These are phyloP conservation scores for Tephrocybe rancida DNA, from an alignment of 768 basidiomycete genomes.

Conservation along the genomic window DNA sequence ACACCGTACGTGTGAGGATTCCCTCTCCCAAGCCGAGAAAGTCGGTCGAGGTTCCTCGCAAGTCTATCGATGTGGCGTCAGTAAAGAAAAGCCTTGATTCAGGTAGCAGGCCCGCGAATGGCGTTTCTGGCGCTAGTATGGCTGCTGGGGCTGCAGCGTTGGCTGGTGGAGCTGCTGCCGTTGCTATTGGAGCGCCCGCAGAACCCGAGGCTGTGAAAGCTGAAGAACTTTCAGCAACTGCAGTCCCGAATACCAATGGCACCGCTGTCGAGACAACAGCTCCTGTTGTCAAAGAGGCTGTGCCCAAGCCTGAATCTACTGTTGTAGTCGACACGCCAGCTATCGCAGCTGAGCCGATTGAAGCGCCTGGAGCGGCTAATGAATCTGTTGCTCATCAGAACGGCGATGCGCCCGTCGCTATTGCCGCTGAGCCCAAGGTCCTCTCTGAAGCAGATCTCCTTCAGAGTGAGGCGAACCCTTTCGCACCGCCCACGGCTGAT, in stretches of 20 bases:
- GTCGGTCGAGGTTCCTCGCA: conserved; percentile 26
- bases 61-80: conserved; percentile 17
- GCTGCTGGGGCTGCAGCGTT: conserved; percentile 21
- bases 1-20: conserved; percentile 27
- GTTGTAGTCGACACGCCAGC: background rate
- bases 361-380: background rate
- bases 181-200: conserved; percentile 1
- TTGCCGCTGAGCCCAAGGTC: background rate
- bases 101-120: conserved; percentile 8
- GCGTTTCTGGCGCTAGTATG: conserved; percentile 16
- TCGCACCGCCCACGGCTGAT: background rate
- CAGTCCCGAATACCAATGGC: background rate
- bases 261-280: background rate
- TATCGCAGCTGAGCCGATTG: background rate
- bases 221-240: conserved; percentile 7
- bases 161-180: conserved; percentile 22
- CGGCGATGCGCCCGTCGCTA: background rate
- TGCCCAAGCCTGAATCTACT: background rate
- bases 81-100: conserved; percentile 20
- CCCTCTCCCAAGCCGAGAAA: conserved; percentile 30
- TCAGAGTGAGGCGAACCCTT: background rate
- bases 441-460: background rate
- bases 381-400: background rate
- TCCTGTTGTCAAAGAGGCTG: background rate
- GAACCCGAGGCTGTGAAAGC: background rate